Conservation (phyloP, 106 monocot species). For the Allium sativum region DNA sequence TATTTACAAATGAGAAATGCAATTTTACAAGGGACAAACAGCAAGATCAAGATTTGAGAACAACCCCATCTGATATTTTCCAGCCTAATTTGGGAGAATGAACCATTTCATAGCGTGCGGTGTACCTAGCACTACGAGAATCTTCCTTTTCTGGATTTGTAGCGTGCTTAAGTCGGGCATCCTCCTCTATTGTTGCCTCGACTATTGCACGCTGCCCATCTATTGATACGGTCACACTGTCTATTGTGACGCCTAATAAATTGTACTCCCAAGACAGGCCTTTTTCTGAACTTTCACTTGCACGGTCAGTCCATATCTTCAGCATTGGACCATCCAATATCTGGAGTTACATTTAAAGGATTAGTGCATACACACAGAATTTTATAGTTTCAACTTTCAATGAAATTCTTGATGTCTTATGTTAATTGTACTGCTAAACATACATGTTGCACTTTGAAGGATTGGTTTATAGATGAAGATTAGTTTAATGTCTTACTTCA, state of each 20-base stretch:
- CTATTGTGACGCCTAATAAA: slow-evolving; percentile 53
- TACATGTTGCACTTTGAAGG: too few relatives aligned
- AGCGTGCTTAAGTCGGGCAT: slow-evolving; percentile 34
- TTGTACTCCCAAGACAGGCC: slow-evolving; percentile 90
- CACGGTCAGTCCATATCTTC: slow-evolving; percentile 80
- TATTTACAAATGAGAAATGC: too few relatives aligned
- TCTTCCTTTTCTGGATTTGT: slow-evolving; percentile 41
- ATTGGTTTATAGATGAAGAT: too few relatives aligned
- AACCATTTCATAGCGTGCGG: slow-evolving; percentile 58
- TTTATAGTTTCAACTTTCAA: not conserved
- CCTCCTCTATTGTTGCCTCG: slow-evolving; percentile 80
- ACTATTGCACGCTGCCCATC: slow-evolving; percentile 72
- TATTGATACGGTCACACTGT: slow-evolving; percentile 69
- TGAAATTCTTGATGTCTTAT: not conserved
- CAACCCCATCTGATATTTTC: slow-evolving; percentile 85
- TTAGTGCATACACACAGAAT: not conserved
- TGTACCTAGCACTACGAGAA: slow-evolving; percentile 49
- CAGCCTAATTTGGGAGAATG: slow-evolving; percentile 41
- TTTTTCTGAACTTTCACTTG: slow-evolving; percentile 44
- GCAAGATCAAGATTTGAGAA: slow-evolving; percentile 32
- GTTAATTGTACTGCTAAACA: too few relatives aligned
- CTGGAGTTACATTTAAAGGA: slow-evolving; percentile 18
- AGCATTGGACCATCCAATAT: slow-evolving; percentile 84
- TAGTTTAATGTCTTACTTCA: too few relatives aligned
- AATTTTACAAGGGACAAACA: too few relatives aligned